These are phyloP conservation scores for Fusarium sp. DNA, from an alignment of 2,329 filamentous ascomycete genomes.

Conservation along the genomic window DNA sequence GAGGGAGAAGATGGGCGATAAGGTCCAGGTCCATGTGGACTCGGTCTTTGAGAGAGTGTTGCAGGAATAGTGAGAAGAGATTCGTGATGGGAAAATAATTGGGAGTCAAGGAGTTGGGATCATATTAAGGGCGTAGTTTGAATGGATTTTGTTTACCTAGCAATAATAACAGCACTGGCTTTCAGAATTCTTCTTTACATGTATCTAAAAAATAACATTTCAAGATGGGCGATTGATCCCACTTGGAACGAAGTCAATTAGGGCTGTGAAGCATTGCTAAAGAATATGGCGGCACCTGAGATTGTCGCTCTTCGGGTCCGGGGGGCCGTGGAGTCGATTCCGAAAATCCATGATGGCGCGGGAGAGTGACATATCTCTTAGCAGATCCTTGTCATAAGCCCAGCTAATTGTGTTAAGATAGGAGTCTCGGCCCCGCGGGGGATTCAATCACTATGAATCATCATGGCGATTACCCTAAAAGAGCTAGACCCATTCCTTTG, in stretches of 20 bases:
- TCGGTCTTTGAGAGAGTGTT: background rate
- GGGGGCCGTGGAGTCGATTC: background rate
- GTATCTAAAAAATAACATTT: accelerated
- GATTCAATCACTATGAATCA: constrained; percentile 20
- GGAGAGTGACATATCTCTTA: background rate
- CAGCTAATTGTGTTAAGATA: too few species aligned
- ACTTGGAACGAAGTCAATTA: background rate
- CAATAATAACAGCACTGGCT: background rate
- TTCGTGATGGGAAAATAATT: accelerated
- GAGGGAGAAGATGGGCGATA: background rate
- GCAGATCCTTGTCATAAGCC: too few species aligned
- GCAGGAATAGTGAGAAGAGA: background rate
- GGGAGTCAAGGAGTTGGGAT: background rate
- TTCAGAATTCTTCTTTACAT: accelerated
- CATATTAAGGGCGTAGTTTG: accelerated
- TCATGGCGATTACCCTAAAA: background rate
- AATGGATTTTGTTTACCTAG: background rate
- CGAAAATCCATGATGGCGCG: background rate
- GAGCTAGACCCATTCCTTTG: background rate
- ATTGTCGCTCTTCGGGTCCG: background rate
- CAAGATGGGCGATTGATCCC: accelerated
- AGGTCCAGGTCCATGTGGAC: constrained; percentile 6
- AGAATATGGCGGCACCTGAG: background rate
- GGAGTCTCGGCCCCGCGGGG: background rate
- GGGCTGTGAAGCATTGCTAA: background rate